Evolutionary conservation across 2,329 filamentous ascomycete species (phyloP).

Genomic region (Niveomyces coronatus): DNA sequence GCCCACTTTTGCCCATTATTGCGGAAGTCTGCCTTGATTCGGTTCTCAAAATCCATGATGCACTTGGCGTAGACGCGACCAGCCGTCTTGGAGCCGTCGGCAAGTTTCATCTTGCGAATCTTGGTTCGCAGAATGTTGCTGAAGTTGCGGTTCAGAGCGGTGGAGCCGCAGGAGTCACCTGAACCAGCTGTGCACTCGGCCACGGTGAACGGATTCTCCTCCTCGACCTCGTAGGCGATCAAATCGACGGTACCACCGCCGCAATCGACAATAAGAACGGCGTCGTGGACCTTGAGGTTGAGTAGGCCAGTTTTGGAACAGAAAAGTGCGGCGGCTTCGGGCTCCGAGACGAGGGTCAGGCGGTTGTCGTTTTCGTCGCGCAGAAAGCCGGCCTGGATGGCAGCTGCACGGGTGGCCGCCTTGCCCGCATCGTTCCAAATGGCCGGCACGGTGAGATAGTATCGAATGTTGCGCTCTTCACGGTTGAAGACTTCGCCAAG

Average conservation of each 20-base stretch:
- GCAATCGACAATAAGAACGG: constrained; percentile 96
- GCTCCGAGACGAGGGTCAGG: constrained; percentile 87
- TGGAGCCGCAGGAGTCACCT: constrained; percentile 96
- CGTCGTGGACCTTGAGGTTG: constrained; percentile 96
- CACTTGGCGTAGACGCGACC: constrained; percentile 97
- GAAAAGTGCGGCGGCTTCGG: constrained; percentile 93
- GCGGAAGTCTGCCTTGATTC: constrained; percentile 98
- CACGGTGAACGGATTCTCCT: constrained; percentile 93
- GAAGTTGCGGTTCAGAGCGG: constrained; percentile 93
- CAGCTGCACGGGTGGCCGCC: constrained; percentile 87
- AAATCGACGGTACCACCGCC: constrained; percentile 97
- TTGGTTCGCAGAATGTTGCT: constrained; percentile 96
- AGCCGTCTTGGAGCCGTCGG: constrained; percentile 93
- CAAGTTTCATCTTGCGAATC: constrained; percentile 98
- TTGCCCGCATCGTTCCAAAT: constrained; percentile 99
- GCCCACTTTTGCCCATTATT: constrained; percentile 99
- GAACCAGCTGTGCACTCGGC: constrained; percentile 96
- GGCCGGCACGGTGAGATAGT: constrained; percentile 96
- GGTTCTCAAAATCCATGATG: constrained; percentile 99
- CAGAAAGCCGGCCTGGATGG: constrained; percentile 93
- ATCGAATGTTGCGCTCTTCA: constrained; percentile 95
- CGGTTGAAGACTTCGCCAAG: constrained; percentile 95
- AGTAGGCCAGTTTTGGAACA: constrained; percentile 94
- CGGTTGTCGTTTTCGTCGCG: constrained; percentile 97
- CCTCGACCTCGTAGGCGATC: constrained; percentile 97